Percentiles rank a stretch among this genome's conserved stretches.
phyloP scores from a whole-genome alignment of 1,284 basidiomycete genomes.

The Rhizoctonia solani region DNA sequence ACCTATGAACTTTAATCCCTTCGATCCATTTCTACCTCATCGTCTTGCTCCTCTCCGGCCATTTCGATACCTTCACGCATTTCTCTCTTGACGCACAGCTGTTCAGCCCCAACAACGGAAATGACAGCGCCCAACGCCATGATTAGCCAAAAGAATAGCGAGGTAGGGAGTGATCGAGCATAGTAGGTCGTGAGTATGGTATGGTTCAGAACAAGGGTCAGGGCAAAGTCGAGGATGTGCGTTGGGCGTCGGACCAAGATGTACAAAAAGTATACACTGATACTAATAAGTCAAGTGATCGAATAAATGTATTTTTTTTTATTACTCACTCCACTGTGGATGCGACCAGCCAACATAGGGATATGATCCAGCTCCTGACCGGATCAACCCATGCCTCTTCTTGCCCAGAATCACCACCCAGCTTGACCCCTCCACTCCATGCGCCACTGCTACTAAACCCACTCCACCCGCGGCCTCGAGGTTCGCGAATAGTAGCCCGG shows the following conservation, averaged over 20 bases:
- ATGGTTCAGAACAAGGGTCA: conserved; percentile 90
- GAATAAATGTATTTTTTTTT: no score
- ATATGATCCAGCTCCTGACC: conserved; percentile 84
- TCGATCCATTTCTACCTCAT: conserved; percentile 20
- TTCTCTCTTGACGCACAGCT: conserved; percentile 90
- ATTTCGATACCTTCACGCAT: conserved; percentile 84
- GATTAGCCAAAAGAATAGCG: conserved; percentile 86
- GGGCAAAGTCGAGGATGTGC: conserved; percentile 90
- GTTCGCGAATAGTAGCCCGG: conserved; percentile 67
- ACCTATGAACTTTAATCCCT: no score
- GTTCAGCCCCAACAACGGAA: conserved; percentile 84
- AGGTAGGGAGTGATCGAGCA: conserved; percentile 82
- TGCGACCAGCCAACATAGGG: conserved; percentile 78
- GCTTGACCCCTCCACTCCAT: conserved; percentile 75
- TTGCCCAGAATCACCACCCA: conserved; percentile 58
- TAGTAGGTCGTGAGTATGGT: conserved; percentile 92
- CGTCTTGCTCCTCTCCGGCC: conserved; percentile 50
- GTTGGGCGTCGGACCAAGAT: conserved; percentile 87
- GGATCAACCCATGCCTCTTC: conserved; percentile 62
- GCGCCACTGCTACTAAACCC: conserved; percentile 60
- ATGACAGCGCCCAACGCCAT: conserved; percentile 70
- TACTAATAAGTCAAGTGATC: neutral
- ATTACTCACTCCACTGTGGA: conserved; percentile 79
- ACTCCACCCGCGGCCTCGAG: conserved; percentile 60
- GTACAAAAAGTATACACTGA: conserved; percentile 86